Evolutionary conservation across 208 protist genomes (phyloP), one percentile per base, ranked within the genome.

Genomic region (Acanthamoeba lenticulata): DNA sequence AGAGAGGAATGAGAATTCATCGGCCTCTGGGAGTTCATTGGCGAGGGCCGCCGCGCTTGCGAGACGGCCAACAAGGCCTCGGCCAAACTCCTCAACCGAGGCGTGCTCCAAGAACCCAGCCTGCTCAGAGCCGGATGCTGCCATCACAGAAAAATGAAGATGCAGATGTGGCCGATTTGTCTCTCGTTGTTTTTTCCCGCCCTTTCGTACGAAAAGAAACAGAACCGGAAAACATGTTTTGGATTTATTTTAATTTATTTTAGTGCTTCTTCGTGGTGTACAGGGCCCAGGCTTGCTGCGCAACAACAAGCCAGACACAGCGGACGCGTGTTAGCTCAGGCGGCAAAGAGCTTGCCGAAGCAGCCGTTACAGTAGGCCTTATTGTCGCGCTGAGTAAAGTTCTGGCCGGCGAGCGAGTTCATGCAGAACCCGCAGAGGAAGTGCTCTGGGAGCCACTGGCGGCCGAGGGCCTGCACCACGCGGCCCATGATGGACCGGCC

Each of bases 361-460:
- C 86, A 92, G 3, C 38, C 86, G 57, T 44, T 60, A 88, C 95
- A 96, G 88, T 95, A 96, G 49, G 95, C 86, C 44, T 92, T 52
- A 29, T 36, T 52, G 47, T 96, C 94, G 52, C 88, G 60, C 40
- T 96, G 93, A 36, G 93, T 94, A 62, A 94, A 96, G 29, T 83
- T 85, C 94, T 93, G 72, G 40, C 93, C 85, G 55, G 93, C 77
- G 27, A 67, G 55, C 21, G 45, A 36, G 32, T 60, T 72, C 38
- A 62, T 90, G 69, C 94, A 93, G 34, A 86, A 83, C 34, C 11
- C 44, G 83, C 95, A 96, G 27, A 95, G 89, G 65, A 96, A 96
- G 95, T 94, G 95, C 49, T 92, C 57, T 1, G 95, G 95, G 57
- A 95, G 95, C 95, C 95, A 96, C 49, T 92, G 79, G 34, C 55